Conservation (phyloP, 257 asterid genomes). For the Nicotiana undulata region DNA sequence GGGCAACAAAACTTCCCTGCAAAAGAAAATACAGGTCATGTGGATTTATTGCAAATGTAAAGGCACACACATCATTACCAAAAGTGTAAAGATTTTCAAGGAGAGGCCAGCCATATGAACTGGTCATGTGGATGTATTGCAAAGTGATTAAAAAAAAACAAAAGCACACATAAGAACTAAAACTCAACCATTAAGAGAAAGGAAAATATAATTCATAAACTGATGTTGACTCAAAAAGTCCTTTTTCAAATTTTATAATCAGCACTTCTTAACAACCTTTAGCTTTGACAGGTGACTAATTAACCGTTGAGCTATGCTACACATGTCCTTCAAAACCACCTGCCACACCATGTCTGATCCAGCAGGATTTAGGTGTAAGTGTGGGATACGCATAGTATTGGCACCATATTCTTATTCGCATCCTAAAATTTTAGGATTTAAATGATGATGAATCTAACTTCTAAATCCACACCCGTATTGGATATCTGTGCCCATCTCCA, state of each 20-base stretch:
- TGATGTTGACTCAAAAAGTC: neutral
- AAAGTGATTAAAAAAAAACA: neutral
- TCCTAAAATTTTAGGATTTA: neutral
- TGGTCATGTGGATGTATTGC: neutral
- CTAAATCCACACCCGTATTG: neutral
- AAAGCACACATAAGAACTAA: neutral
- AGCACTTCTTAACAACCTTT: neutral
- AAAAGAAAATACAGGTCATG: slow-evolving; percentile 7
- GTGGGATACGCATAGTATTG: neutral
- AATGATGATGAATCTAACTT: neutral
- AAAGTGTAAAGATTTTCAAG: slow-evolving; percentile 3
- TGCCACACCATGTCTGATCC: neutral
- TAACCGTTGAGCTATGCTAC: neutral
- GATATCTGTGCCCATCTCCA: neutral
- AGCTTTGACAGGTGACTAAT: neutral
- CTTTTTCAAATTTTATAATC: neutral
- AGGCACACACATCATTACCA: slow-evolving; percentile 3
- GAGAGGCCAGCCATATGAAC: neutral
- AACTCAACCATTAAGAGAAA: neutral
- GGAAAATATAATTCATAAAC: neutral
- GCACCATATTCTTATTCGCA: neutral
- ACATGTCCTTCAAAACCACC: neutral
- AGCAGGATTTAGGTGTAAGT: neutral
- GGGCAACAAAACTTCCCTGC: slow-evolving; percentile 77
- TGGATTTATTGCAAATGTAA: no score